Conservation (phyloP, 2,329 filamentous ascomycete species). For the Beauveria asiatica region DNA sequence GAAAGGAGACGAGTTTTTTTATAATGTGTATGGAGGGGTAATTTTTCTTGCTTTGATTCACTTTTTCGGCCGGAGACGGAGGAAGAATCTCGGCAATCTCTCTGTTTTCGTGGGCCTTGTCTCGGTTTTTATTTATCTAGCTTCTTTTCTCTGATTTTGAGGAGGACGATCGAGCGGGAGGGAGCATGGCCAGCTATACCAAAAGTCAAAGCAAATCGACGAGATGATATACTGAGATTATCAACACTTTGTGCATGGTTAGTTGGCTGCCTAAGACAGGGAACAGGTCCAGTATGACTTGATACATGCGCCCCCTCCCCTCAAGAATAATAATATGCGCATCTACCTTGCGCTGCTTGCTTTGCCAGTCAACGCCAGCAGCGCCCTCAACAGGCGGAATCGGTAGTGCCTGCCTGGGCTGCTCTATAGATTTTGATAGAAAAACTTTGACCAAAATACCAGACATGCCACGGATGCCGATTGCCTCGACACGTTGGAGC, state of each 20-base stretch:
- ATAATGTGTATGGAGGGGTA: neutral
- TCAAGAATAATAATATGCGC: too few relatives aligned
- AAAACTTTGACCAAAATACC: too few relatives aligned
- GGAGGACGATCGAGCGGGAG: slow-evolving; percentile 8
- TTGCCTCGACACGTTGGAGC: too few relatives aligned
- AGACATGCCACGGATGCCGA: too few relatives aligned
- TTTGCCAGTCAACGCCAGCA: too few relatives aligned
- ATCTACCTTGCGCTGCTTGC: too few relatives aligned
- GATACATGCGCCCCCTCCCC: too few relatives aligned
- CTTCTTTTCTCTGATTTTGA: neutral
- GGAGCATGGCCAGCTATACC: slow-evolving; percentile 22
- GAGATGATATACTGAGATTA: slow-evolving; percentile 32
- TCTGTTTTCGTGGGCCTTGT: neutral
- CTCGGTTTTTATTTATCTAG: neutral
- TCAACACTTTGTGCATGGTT: slow-evolving; percentile 15
- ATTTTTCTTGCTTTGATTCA: neutral
- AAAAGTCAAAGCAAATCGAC: slow-evolving; percentile 21
- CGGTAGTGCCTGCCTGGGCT: too few relatives aligned
- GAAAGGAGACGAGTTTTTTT: neutral
- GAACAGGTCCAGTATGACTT: too few relatives aligned
- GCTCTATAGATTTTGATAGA: too few relatives aligned
- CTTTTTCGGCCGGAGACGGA: neutral
- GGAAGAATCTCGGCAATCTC: neutral
- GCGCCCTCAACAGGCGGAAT: too few relatives aligned
- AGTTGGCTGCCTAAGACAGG: neutral